These are phyloP conservation scores for Glonium stellatum DNA, from an alignment of 495 filamentous ascomycete genomes.

Conservation along the genomic window DNA sequence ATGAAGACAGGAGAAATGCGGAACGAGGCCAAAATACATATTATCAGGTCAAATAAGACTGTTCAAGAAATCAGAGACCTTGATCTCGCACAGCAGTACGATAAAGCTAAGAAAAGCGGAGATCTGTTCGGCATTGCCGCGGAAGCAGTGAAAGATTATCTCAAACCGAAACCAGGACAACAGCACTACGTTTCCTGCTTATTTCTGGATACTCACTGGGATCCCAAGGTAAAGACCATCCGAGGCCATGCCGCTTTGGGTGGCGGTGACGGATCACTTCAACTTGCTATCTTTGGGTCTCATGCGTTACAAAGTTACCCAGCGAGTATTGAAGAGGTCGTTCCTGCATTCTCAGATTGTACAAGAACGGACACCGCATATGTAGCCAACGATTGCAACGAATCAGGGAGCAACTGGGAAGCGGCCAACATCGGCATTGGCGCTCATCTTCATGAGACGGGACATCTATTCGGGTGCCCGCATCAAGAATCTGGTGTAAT, in stretches of 20 bases:
- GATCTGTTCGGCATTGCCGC: constrained; percentile 68
- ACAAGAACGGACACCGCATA: constrained; percentile 75
- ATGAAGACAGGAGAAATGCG: constrained; percentile 61
- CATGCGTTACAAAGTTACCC: constrained; percentile 86
- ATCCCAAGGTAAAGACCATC: constrained; percentile 58
- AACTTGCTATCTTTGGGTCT: constrained; percentile 83
- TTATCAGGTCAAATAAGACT: constrained; percentile 76
- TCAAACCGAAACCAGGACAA: constrained; percentile 65
- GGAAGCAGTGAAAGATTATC: constrained; percentile 68
- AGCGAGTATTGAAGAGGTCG: constrained; percentile 73
- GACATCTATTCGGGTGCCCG: constrained; percentile 80
- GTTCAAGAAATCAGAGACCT: constrained; percentile 74
- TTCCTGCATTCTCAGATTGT: constrained; percentile 79
- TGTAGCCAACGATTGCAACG: constrained; percentile 76
- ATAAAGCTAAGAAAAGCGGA: constrained; percentile 55
- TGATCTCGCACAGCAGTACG: constrained; percentile 72
- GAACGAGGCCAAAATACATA: constrained; percentile 81
- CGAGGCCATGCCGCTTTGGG: constrained; percentile 77
- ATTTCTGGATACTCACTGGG: constrained; percentile 83
- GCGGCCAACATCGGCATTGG: constrained; percentile 86
- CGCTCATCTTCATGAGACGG: constrained; percentile 81
- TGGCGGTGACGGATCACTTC: constrained; percentile 59
- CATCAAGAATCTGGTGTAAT: constrained; percentile 84
- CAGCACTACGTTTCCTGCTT: constrained; percentile 79
- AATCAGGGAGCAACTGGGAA: constrained; percentile 85